A percentile compares a stretch with the other conserved stretches of the same genome.
Evolutionary conservation across 2,329 filamentous ascomycete species (phyloP).

Genomic region (Whalleya microplaca): DNA sequence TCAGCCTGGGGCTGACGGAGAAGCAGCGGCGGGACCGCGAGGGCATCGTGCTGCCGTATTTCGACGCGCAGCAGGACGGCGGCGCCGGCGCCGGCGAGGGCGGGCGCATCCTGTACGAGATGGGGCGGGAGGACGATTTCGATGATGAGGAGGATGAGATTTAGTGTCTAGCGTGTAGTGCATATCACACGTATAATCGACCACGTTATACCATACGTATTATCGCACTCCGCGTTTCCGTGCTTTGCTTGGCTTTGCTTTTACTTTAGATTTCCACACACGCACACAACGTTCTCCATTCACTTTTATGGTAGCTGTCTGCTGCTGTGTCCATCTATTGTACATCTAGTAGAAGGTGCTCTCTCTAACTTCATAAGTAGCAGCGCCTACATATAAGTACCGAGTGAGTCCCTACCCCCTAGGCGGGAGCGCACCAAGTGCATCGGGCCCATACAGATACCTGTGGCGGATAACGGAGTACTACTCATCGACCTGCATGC

Average conservation of each 20-base stretch:
- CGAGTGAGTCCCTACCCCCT: slow-evolving; percentile 19
- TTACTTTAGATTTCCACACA: no score
- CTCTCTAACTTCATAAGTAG: slow-evolving; percentile 1
- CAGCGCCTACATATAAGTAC: slow-evolving; percentile 2
- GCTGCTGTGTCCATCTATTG: slow-evolving; percentile 24
- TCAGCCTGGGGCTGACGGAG: slow-evolving; percentile 84
- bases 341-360: slow-evolving; percentile 23
- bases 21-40: slow-evolving; percentile 87
- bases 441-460: slow-evolving; percentile 25
- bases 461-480: slow-evolving; percentile 22
- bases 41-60: slow-evolving; percentile 90
- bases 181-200: no score
- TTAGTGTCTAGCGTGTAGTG: no score
- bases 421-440: no score
- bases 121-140: slow-evolving; percentile 96
- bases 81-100: slow-evolving; percentile 79
- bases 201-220: no score
- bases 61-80: slow-evolving; percentile 86
- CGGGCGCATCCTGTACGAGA: slow-evolving; percentile 92
- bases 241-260: no score
- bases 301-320: slow-evolving; percentile 18
- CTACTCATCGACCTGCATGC: slow-evolving; percentile 51
- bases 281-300: slow-evolving; percentile 4
- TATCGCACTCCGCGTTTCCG: no score
- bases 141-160: slow-evolving; percentile 72